Conservation (phyloP, 257 asterid species). For the Henckelia pumila region DNA sequence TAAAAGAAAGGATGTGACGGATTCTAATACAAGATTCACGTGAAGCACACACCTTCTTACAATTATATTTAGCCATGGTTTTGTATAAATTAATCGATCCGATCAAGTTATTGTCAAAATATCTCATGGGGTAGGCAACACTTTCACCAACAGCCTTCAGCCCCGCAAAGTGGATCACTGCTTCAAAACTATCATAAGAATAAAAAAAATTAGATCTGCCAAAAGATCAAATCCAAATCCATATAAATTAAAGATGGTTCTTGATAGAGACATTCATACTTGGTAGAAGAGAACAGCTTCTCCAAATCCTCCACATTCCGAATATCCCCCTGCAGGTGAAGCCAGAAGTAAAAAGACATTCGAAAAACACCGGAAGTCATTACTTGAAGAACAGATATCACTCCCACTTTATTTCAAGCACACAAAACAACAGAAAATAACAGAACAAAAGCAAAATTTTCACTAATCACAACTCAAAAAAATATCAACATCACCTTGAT, state of each 20-base stretch:
- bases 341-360: not conserved
- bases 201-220: not conserved
- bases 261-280: constrained; percentile 38
- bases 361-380: not conserved
- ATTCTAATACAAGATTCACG: not conserved
- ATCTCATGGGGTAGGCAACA: constrained; percentile 77
- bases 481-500: not conserved
- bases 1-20: not conserved
- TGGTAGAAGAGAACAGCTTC: constrained; percentile 56
- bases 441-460: not conserved
- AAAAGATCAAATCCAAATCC: not conserved
- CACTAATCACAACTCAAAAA: not conserved
- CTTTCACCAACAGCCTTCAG: constrained; percentile 98
- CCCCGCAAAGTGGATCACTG: constrained; percentile 95
- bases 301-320: constrained; percentile 87
- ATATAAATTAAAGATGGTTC: not conserved
- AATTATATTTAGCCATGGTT: constrained; percentile 74
- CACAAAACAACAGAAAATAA: too few species aligned
- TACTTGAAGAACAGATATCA: too few species aligned
- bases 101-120: constrained; percentile 79
- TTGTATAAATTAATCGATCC: constrained; percentile 78
- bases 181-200: constrained; percentile 54
- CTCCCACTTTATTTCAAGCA: not conserved
- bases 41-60: constrained; percentile 65
- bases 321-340: constrained; percentile 89